These are phyloP conservation scores for Metschnikowia anglica DNA, from an alignment of 805 yeast species.

Conservation along the genomic window DNA sequence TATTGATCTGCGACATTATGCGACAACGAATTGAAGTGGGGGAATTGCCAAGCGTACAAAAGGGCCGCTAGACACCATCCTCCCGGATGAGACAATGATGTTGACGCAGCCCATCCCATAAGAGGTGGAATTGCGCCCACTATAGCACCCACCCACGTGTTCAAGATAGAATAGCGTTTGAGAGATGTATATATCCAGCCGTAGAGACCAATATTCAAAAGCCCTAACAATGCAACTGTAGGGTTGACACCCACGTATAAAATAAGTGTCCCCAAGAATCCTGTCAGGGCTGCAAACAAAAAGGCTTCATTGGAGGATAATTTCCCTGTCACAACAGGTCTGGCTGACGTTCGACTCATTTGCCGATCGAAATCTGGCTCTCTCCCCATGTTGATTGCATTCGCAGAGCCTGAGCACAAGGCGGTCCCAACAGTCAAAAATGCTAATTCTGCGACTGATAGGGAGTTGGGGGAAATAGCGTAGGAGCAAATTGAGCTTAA, in stretches of 20 bases:
- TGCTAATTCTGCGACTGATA: slow-evolving; percentile 66
- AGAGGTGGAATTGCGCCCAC: slow-evolving; percentile 98
- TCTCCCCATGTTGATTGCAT: slow-evolving; percentile 95
- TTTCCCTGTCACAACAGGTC: slow-evolving; percentile 88
- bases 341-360: slow-evolving; percentile 83
- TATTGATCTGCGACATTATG: slow-evolving; percentile 88
- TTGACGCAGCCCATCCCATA: slow-evolving; percentile 97
- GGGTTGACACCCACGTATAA: slow-evolving; percentile 82
- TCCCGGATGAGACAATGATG: slow-evolving; percentile 78
- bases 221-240: slow-evolving; percentile 79
- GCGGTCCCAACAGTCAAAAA: slow-evolving; percentile 83
- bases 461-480: slow-evolving; percentile 84
- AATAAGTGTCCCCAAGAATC: slow-evolving; percentile 65
- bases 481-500: slow-evolving; percentile 91
- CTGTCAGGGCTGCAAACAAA: slow-evolving; percentile 72
- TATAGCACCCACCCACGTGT: slow-evolving; percentile 99
- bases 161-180: slow-evolving; percentile 78
- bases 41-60: slow-evolving; percentile 97
- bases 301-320: slow-evolving; percentile 77
- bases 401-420: slow-evolving; percentile 88
- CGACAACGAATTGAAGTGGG: slow-evolving; percentile 91
- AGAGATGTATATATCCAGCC: slow-evolving; percentile 90
- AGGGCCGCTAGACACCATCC: slow-evolving; percentile 93
- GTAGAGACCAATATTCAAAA: slow-evolving; percentile 74
- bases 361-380: slow-evolving; percentile 85